Base-by-base conservation (phyloP, 2,329 filamentous ascomycete species). In the Helotiales sp. region DNA sequence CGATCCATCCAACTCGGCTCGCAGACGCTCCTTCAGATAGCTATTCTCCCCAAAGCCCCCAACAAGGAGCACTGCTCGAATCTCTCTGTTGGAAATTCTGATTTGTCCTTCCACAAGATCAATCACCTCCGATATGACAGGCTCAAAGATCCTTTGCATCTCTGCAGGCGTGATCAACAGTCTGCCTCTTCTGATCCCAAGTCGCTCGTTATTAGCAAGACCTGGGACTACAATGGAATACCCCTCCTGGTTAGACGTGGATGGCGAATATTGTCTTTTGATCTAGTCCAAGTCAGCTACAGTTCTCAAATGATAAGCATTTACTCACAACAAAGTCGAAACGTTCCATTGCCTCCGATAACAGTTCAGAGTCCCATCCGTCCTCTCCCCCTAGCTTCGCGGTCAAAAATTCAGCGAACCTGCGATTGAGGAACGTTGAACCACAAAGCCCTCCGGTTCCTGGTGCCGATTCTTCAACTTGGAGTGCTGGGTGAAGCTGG, bases 171-270 rank as follows among this genome's bases (percentile, higher is more conserved):
- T 75, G 29, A 80, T 63, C 0, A 70, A 63, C 42, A 74, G 74
- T 7, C 88, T 90, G 55, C 81, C 82, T 52, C 84, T 83, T 54
- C 85, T 81, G 57, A 84, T 71, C 54, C 72, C 71, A 60, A 76
- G 76, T 3, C 69, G 75, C 63, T 52, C 69, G 67, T 71, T 79
- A 61, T 60, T 72, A 63, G 60, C 73, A 49, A 71, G 72, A 56
- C 69, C 79, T 53, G 54, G 50, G 59, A 76, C 59, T 36, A 70
- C 66, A 68, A 81, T 60, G 58, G 66, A 60, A 70, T 76, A 71
- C 3, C 68, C 71, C 81, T 51, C 27, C 69, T 62, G 80, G 79
- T 22, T 70, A 12, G 42, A 58, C 5, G 40, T 44, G 5, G 54
- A 40, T 3, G 49, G 44, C 1, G 58, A 52, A 42, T 57, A 63